These are phyloP conservation scores for Lepidium africanum DNA, from an alignment of 345 rosid species.

Conservation along the genomic window DNA sequence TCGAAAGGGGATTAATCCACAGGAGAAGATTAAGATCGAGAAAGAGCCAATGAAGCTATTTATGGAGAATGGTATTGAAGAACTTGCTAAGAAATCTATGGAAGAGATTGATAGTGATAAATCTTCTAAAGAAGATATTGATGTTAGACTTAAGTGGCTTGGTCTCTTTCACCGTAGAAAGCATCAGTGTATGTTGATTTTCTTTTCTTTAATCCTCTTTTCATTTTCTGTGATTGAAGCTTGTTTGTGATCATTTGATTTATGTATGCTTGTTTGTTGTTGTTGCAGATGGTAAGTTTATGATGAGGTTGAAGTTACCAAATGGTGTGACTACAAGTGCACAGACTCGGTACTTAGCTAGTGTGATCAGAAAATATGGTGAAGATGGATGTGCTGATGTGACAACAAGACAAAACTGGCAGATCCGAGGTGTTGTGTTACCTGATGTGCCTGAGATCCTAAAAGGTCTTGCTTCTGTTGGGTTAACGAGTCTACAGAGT, in stretches of 20 bases:
- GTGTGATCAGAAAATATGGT: conserved; percentile 81
- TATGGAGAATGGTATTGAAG: conserved; percentile 70
- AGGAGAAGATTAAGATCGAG: conserved; percentile 81
- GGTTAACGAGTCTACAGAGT: conserved; percentile 82
- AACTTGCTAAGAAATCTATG: conserved; percentile 60
- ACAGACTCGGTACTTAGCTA: conserved; percentile 77
- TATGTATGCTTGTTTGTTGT: background rate
- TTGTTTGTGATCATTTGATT: background rate
- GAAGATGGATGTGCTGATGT: conserved; percentile 94
- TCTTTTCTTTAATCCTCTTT: background rate
- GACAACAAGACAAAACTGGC: conserved; percentile 96
- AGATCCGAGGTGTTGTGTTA: conserved; percentile 81
- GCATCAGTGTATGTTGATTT: conserved; percentile 56
- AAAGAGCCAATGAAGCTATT: conserved; percentile 80
- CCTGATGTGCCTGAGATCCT: conserved; percentile 90
- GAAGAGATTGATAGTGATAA: conserved; percentile 67
- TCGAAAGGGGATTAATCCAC: conserved; percentile 74
- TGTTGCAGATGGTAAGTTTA: conserved; percentile 79
- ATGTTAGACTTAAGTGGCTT: conserved; percentile 95
- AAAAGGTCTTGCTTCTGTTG: conserved; percentile 71
- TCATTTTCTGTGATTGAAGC: background rate
- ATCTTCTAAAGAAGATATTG: conserved; percentile 64
- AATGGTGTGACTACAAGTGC: conserved; percentile 91
- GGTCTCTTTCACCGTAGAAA: conserved; percentile 92
- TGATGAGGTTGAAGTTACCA: conserved; percentile 96